Evolutionary conservation across 2,329 filamentous ascomycete genomes (phyloP).

Genomic region (Aspergillus udagawae): DNA sequence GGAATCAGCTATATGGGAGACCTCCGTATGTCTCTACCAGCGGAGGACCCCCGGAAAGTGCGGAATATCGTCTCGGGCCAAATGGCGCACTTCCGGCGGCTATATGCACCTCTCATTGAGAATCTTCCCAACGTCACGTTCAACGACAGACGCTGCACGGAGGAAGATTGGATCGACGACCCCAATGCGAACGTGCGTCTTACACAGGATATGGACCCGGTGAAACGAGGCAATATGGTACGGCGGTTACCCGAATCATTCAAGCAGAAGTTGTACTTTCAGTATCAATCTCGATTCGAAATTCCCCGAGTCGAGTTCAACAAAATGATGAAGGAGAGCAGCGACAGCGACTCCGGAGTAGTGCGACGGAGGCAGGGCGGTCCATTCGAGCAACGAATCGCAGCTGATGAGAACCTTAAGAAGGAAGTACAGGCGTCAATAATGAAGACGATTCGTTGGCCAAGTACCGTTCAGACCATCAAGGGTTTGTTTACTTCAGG

Average conservation of each 20-base stretch:
- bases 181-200: conserved; percentile 63
- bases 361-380: conserved; percentile 74
- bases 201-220: conserved; percentile 86
- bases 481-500: conserved; percentile 83
- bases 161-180: conserved; percentile 61
- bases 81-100: conserved; percentile 80
- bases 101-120: conserved; percentile 85
- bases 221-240: conserved; percentile 93
- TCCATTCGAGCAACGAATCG: conserved; percentile 81
- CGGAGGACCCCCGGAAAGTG: conserved; percentile 89
- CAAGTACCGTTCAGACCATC: conserved; percentile 78
- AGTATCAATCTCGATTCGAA: conserved; percentile 85
- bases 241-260: conserved; percentile 82
- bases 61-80: conserved; percentile 92
- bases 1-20: conserved; percentile 93
- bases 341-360: conserved; percentile 61
- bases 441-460: conserved; percentile 86
- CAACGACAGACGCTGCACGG: conserved; percentile 57
- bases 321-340: conserved; percentile 73
- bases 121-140: conserved; percentile 86
- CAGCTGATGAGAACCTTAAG: conserved; percentile 64
- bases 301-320: conserved; percentile 82
- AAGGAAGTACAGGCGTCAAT: conserved; percentile 72
- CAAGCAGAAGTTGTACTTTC: conserved; percentile 85
- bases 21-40: conserved; percentile 86